phyloP scores from a whole-genome alignment of 2,329 filamentous ascomycete genomes.

The Penicillium italicum region DNA sequence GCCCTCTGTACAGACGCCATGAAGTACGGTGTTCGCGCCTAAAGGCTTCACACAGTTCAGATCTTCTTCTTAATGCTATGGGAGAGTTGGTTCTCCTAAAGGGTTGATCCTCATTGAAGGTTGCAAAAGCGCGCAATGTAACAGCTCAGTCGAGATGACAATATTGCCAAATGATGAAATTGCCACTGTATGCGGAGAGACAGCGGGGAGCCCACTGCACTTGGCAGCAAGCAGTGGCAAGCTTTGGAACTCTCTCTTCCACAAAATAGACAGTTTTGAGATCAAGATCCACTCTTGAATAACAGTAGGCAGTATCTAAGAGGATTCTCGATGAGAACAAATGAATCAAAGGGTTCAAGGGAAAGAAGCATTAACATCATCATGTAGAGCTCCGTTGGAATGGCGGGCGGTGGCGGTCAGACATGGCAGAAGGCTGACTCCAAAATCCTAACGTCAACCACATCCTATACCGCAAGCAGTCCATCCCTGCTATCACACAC shows the following conservation, averaged over 20 bases:
- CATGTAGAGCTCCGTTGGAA: constrained; percentile 5
- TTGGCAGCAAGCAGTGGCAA: constrained; percentile 23
- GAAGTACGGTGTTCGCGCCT: constrained; percentile 12
- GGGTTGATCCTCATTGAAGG: not conserved
- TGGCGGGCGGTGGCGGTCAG: constrained; percentile 23
- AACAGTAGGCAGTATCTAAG: not conserved
- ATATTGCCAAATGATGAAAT: constrained; percentile 11
- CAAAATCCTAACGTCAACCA: constrained; percentile 29
- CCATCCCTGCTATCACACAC: constrained; percentile 23
- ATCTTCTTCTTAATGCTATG: not conserved
- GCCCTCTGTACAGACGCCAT: constrained; percentile 34
- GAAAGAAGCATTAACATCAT: not conserved
- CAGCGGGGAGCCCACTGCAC: constrained; percentile 28
- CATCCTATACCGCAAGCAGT: constrained; percentile 27
- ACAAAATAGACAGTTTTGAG: not conserved
- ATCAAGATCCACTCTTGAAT: not conserved
- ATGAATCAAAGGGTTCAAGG: not conserved
- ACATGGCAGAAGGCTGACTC: constrained; percentile 25
- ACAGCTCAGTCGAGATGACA: not conserved
- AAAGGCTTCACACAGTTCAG: not conserved
- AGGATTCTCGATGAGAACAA: not conserved
- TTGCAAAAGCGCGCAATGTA: constrained; percentile 1
- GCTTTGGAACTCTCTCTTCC: constrained; percentile 9
- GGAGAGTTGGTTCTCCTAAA: not conserved
- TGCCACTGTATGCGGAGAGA: constrained; percentile 17